Base-by-base conservation (phyloP, 148 eudicot genomes). In the Camellia granthamiana region DNA sequence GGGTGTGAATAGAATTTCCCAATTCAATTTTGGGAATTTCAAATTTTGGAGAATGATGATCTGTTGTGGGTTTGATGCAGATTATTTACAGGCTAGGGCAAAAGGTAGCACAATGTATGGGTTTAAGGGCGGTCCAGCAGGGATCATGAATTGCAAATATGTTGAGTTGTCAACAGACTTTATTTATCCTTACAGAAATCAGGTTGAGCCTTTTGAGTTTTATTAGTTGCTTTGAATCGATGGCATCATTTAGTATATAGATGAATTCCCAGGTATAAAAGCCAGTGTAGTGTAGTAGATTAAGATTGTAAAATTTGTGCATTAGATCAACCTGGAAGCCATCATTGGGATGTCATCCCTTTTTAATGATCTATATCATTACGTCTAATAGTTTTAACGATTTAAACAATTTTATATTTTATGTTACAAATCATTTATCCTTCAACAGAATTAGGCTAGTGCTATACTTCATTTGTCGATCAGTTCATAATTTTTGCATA, bases 121-220 rank as follows among this genome's bases (percentile, higher is more conserved):
- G 19, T 86, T 86, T 52, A 77, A 42, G 74, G 86, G 88, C 15
- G 88, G 88, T 2, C 88, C 88, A 2, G 84, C 86, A 47, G 88
- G 88, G 51, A 74, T 86, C 8, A 86, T 86, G 88, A 83, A 86
- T 18, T 80, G 84, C 68, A 83, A 80, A 78, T 86, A 83, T 81
- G 84, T 83, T 15, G 66, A 72, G 59, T 71, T 86, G 68, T 83
- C 81, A 1, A 3, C 76, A 3, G 88, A 86, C 6, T 78, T 72
- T 60, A 64, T 83, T 58, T 69, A 81, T 60, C 86, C 86, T 74
- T 86, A 83, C 52, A 80, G 88, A 64, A 86, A 86, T 77, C 88
- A 86, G 80, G 88, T 30, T 80, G 52, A 83, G 74, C 18, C 3
- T 74, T 51, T 71, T 7, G 21, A 56, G 1, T 67, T 15, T 67